Percentiles rank a stretch among this genome's conserved stretches.
Conservation (phyloP, 495 filamentous ascomycete species). For the Daldinia vernicosa region DNA sequence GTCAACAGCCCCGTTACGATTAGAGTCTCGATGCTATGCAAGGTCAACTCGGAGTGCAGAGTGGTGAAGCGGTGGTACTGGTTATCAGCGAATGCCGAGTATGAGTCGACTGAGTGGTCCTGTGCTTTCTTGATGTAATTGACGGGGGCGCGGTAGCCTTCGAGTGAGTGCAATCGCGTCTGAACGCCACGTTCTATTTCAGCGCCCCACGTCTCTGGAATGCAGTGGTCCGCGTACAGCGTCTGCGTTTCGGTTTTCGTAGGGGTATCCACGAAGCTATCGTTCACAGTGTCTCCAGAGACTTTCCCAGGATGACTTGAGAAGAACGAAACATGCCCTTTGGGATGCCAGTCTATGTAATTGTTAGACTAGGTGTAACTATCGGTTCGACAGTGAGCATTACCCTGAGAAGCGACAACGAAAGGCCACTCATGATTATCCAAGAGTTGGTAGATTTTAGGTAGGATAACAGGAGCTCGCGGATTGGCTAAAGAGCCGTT, state of each 20-base stretch:
- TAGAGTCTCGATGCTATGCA: constrained; percentile 45
- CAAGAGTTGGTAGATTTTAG: constrained; percentile 44
- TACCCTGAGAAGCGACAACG: constrained; percentile 47
- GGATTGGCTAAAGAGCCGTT: constrained; percentile 43
- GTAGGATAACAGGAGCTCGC: constrained; percentile 43
- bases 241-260: constrained; percentile 43
- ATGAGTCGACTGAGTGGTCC: constrained; percentile 45
- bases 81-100: constrained; percentile 48
- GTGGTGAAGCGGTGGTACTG: constrained; percentile 49
- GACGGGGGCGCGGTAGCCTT: constrained; percentile 42
- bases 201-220: constrained; percentile 45
- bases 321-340: constrained; percentile 43
- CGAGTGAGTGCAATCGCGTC: constrained; percentile 38
- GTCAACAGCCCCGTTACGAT: constrained; percentile 44
- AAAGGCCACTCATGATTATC: constrained; percentile 48
- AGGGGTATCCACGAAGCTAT: constrained; percentile 35
- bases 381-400: neutral
- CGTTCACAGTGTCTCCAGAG: constrained; percentile 33
- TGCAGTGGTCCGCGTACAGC: constrained; percentile 44
- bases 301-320: constrained; percentile 34
- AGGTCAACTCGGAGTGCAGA: constrained; percentile 37
- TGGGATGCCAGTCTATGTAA: constrained; percentile 39
- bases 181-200: constrained; percentile 43
- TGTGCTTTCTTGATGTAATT: constrained; percentile 50
- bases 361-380: constrained; percentile 7